A percentile compares a stretch with the other conserved stretches of the same genome.
Conservation (phyloP, 2,329 filamentous ascomycete genomes). For the Teratosphaeria gauchensis region DNA sequence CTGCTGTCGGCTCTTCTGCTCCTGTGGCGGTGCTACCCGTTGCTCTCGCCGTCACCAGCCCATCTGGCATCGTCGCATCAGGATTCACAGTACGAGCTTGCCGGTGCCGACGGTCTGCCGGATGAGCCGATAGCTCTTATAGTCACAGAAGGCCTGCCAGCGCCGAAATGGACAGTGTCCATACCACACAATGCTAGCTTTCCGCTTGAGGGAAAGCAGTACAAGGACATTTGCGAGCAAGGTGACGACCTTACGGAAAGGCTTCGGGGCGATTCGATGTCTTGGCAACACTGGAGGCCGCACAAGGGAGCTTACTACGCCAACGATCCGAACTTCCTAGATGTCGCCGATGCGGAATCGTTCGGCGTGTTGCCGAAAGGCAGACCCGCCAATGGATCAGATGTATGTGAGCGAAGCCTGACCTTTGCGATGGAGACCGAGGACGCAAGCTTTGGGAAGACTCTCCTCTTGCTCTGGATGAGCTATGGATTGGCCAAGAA, state of each 20-base stretch:
- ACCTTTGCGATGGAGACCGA: conserved; percentile 68
- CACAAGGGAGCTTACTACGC: conserved; percentile 47
- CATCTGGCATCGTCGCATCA: neutral
- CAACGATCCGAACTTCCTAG: conserved; percentile 60
- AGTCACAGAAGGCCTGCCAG: conserved; percentile 54
- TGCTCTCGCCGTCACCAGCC: neutral
- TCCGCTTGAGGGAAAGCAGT: conserved; percentile 56
- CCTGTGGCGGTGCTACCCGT: conserved; percentile 2
- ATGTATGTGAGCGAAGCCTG: conserved; percentile 59
- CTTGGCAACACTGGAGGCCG: conserved; percentile 25
- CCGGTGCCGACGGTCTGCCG: conserved; percentile 56
- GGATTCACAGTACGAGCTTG: conserved; percentile 48
- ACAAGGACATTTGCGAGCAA: conserved; percentile 56
- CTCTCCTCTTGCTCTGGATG: conserved; percentile 72
- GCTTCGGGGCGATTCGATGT: conserved; percentile 16
- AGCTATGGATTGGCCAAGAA: conserved; percentile 69
- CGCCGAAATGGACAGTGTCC: conserved; percentile 68
- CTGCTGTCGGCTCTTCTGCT: conserved; percentile 3
- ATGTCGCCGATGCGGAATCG: conserved; percentile 61
- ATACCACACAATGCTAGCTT: conserved; percentile 61
- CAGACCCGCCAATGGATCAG: conserved; percentile 16
- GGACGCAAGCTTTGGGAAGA: conserved; percentile 67
- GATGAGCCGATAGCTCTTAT: conserved; percentile 64
- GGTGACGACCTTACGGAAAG: conserved; percentile 34
- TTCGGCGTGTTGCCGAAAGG: conserved; percentile 45